phyloP scores from a whole-genome alignment of 1,284 basidiomycete species.

The Inonotus obliquus region DNA sequence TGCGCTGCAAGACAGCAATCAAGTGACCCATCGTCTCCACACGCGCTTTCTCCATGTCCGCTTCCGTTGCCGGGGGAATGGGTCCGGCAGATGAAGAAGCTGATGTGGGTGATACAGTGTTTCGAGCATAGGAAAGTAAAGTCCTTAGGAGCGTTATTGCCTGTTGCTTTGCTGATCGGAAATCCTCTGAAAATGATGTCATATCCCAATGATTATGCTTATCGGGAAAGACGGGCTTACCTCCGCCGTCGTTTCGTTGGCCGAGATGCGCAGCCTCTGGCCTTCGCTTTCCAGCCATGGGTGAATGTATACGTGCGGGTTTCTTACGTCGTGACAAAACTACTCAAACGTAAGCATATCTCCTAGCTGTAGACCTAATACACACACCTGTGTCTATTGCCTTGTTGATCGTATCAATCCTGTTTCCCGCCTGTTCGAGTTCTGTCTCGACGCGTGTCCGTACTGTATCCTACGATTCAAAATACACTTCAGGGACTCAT shows the following conservation, averaged over 20 bases:
- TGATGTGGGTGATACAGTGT: constrained; percentile 40
- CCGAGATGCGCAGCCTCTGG: constrained; percentile 2
- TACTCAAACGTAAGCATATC: neutral
- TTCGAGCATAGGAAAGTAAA: constrained; percentile 42
- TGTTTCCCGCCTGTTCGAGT: constrained; percentile 63
- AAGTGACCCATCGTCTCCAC: constrained; percentile 65
- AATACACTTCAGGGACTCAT: constrained; percentile 16
- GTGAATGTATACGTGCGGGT: constrained; percentile 10
- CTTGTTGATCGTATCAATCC: constrained; percentile 62
- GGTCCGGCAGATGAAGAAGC: constrained; percentile 34
- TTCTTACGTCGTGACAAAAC: constrained; percentile 18
- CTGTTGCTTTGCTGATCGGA: constrained; percentile 60
- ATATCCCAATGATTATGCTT: neutral
- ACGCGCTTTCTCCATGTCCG: constrained; percentile 51
- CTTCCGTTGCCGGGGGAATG: constrained; percentile 30
- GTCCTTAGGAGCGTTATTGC: constrained; percentile 53
- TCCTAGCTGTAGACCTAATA: neutral
- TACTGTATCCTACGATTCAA: constrained; percentile 47
- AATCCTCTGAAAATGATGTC: constrained; percentile 46
- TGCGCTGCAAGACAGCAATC: constrained; percentile 66
- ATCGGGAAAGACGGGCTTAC: constrained; percentile 22
- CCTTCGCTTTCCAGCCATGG: constrained; percentile 13
- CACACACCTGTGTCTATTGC: constrained; percentile 59
- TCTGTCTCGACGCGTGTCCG: constrained; percentile 74
- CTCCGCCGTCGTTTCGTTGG: constrained; percentile 14